Evolutionary conservation across 2,329 filamentous ascomycete species (phyloP).

Genomic region (Zasmidium cellare): DNA sequence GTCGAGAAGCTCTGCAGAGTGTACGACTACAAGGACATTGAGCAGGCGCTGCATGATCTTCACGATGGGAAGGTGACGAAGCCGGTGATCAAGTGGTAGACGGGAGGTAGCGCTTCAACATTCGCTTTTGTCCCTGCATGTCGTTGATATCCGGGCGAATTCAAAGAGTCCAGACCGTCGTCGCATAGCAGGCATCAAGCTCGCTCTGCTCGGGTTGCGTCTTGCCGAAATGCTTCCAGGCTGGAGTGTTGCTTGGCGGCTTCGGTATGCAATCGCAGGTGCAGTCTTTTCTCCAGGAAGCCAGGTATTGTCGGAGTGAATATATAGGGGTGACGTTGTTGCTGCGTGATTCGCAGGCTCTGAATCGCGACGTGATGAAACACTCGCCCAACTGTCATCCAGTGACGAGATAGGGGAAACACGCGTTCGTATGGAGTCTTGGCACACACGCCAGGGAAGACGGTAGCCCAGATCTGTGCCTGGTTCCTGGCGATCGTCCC

Average conservation of each 20-base stretch:
- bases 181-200: neutral
- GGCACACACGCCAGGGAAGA: neutral
- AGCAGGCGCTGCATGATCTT: conserved; percentile 18
- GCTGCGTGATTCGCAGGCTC: neutral
- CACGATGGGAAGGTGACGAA: conserved; percentile 19
- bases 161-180: neutral
- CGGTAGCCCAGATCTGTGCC: neutral
- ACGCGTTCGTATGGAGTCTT: neutral
- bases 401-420: neutral
- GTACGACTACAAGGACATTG: conserved; percentile 23
- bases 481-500: conserved; percentile 6
- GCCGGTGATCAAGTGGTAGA: conserved; percentile 22
- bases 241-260: neutral
- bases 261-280: neutral
- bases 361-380: neutral
- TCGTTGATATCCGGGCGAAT: too few relatives aligned
- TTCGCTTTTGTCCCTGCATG: too few relatives aligned
- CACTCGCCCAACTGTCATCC: neutral
- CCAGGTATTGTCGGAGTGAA: too few relatives aligned
- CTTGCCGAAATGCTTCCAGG: neutral
- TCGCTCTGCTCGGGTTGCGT: neutral
- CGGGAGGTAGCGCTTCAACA: neutral
- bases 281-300: too few relatives aligned
- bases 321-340: too few relatives aligned
- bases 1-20: conserved; percentile 24